Conservation (phyloP, 1,139 yeast species). For the Saccharomycopsis phalli region DNA sequence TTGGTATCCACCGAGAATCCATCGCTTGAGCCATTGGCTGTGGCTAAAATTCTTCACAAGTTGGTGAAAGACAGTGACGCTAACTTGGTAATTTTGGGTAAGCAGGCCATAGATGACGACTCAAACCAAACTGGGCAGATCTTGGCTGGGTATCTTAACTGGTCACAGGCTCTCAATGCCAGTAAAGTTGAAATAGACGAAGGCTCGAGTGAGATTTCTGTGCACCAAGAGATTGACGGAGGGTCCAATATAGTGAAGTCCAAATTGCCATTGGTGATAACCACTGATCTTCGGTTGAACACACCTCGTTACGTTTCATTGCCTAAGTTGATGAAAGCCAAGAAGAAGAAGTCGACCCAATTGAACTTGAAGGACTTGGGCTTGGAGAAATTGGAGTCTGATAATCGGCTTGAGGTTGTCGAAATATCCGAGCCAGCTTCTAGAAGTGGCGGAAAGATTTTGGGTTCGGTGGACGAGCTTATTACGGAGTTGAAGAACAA, state of each 20-base stretch:
- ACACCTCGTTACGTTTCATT: constrained; percentile 90
- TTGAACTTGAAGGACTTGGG: constrained; percentile 39
- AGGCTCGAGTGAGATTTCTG: constrained; percentile 52
- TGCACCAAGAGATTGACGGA: constrained; percentile 91
- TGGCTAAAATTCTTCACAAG: constrained; percentile 75
- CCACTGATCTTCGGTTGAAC: constrained; percentile 88
- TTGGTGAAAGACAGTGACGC: constrained; percentile 63
- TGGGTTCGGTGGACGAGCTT: constrained; percentile 73
- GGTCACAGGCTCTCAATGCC: constrained; percentile 99
- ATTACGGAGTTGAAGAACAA: constrained; percentile 67
- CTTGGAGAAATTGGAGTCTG: constrained; percentile 43
- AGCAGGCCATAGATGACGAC: constrained; percentile 95
- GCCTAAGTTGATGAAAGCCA: constrained; percentile 97
- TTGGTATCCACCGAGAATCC: constrained; percentile 62
- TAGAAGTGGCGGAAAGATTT: constrained; percentile 76
- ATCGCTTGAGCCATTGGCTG: constrained; percentile 77
- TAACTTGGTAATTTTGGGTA: constrained; percentile 81
- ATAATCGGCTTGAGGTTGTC: constrained; percentile 57
- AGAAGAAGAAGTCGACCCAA: constrained; percentile 81
- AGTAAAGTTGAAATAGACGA: constrained; percentile 58
- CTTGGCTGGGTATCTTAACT: constrained; percentile 84
- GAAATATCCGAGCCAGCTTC: constrained; percentile 80
- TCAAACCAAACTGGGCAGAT: constrained; percentile 96
- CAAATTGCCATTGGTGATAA: constrained; percentile 72
- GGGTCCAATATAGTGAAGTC: constrained; percentile 82